phyloP scores from a whole-genome alignment of 805 yeast species.

The Candida verbasci region DNA sequence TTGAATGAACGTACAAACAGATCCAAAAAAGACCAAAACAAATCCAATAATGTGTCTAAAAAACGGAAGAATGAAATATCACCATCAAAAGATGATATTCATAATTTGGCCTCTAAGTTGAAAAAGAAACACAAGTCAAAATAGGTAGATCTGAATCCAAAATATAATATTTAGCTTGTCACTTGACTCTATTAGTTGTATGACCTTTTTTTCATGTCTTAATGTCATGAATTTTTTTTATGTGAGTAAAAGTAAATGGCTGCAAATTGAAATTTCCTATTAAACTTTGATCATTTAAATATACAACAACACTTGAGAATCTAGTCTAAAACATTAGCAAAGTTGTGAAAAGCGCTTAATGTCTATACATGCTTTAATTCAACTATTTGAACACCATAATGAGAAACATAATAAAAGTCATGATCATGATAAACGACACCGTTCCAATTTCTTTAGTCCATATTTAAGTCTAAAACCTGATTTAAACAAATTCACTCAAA shows the following conservation, averaged over 20 bases:
- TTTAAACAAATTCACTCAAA: neutral
- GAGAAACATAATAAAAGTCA: neutral
- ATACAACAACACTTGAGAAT: neutral
- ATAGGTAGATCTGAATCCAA: neutral
- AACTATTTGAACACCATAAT: neutral
- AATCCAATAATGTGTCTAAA: neutral
- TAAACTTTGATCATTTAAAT: neutral
- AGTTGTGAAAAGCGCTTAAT: too few species aligned
- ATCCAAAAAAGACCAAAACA: constrained; percentile 8
- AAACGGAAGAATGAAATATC: too few species aligned
- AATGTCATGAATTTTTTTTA: too few species aligned
- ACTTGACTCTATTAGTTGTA: too few species aligned
- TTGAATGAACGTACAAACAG: constrained; percentile 70
- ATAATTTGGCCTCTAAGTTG: constrained; percentile 47
- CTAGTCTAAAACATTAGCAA: neutral
- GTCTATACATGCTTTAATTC: neutral
- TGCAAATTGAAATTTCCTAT: constrained; percentile 1
- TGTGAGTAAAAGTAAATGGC: neutral
- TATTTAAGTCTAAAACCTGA: constrained; percentile 2
- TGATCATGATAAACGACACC: neutral
- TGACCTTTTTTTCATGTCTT: too few species aligned
- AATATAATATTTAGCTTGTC: neutral
- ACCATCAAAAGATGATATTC: constrained; percentile 11
- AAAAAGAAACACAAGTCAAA: constrained; percentile 33
- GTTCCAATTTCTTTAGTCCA: neutral